Percentiles rank a stretch among this genome's conserved stretches.
Evolutionary conservation across 192 early-diverging fungal species (phyloP).

Genomic region (Diversispora epigaea): DNA sequence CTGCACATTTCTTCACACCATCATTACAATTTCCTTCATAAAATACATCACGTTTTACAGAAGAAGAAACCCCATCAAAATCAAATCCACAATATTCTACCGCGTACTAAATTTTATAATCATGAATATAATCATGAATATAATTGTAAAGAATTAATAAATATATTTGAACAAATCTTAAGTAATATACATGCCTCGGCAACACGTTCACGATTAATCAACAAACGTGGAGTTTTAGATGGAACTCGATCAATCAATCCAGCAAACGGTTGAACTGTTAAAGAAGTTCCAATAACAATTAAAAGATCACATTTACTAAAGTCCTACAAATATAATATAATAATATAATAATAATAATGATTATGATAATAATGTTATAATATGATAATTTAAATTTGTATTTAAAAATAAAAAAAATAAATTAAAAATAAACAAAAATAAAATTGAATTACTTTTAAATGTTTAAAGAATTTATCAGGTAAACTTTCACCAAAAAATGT

Average conservation of each 20-base stretch:
- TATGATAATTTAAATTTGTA: too few species aligned
- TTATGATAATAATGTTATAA: too few species aligned
- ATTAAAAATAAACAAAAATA: neutral
- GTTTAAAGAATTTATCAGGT: conserved; percentile 71
- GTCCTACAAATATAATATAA: conserved; percentile 60
- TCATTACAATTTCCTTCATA: conserved; percentile 83
- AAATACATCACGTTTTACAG: conserved; percentile 73
- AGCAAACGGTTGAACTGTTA: conserved; percentile 91
- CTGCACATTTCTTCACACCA: conserved; percentile 66
- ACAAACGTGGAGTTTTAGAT: conserved; percentile 70
- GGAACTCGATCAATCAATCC: conserved; percentile 67
- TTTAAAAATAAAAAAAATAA: neutral
- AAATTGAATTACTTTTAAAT: conserved; percentile 41
- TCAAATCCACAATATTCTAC: conserved; percentile 62
- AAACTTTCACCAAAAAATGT: conserved; percentile 94
- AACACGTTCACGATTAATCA: conserved; percentile 86
- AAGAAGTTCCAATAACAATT: conserved; percentile 91
- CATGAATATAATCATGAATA: neutral
- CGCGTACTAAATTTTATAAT: conserved; percentile 2
- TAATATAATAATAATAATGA: too few species aligned
- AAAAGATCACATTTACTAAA: conserved; percentile 79
- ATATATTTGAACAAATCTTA: conserved; percentile 1
- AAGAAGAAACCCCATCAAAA: conserved; percentile 67
- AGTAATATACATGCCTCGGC: conserved; percentile 55
- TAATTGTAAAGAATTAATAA: neutral